Evolutionary conservation across 1,284 basidiomycete genomes (phyloP), one percentile per base, ranked within the genome.

Genomic region (Athelia sp.): DNA sequence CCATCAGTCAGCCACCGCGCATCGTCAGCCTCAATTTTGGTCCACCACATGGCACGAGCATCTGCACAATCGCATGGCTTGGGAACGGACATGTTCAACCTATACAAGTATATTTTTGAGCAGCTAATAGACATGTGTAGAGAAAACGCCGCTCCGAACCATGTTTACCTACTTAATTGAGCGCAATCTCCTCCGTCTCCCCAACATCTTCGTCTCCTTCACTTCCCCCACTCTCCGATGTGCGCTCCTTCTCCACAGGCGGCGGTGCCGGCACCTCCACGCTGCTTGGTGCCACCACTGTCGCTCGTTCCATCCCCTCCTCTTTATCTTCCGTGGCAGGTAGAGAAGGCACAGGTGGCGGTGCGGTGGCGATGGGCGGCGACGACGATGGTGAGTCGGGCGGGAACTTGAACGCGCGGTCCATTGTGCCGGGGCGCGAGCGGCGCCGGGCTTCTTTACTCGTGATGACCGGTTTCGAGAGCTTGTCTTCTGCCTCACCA

Each of bases 261-360:
- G 87, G 86, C 1, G 86, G 87, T 0, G 87, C 81, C 3, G 84
- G 86, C 9, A 89, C 82, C 59, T 90, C 87, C 18, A 87, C 82
- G 48, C 70, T 81, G 19, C 79, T 75, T 3, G 81, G 79, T n/a
- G 76, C 73, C 18, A 82, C 70, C 2, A 78, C 64, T 18, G 59
- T 62, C 3, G 66, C 60, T 0, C 58, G 50, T 1, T 60, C 56
- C 23, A 71, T 59, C 38, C 64, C 60, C 3, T 58, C 59, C 3
- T 62, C 59, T 2, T 53, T 50, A 29, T 34, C 48, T 43, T 47
- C 50, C 23, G 46, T 54, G 54, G 26, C 51, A 6, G 45, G 57
- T 21, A 52, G 54, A 19, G 45, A 54, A 35, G 61, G 53, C 11
- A 52, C 52, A 13, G 62, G 53, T n/a, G 36, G 36, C 36, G 15